Base-by-base conservation (phyloP, 805 yeast genomes). In the Wickerhamomyces subpelliculosus region DNA sequence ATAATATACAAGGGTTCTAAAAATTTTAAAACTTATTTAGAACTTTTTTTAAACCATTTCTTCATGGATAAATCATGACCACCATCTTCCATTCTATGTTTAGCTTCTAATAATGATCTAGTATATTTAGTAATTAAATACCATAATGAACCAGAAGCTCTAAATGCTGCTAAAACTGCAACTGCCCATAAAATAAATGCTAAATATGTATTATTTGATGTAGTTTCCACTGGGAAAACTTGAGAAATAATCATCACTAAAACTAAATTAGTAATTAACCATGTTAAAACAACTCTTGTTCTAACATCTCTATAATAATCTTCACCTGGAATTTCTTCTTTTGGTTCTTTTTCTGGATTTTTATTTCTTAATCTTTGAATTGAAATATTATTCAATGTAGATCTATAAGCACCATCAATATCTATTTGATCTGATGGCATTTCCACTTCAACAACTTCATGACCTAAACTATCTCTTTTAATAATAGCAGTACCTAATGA, bases 271-370 rank as follows among this genome's bases (percentile, higher is more conserved):
- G 84, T 68, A 34, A 89, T 69, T 71, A 93, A 74, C 98, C 98
- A 93, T n/a, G 78, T 64, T 52, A 93, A 73, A n/a, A 93, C 98
- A 37, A 93, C 96, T 48, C 93, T 74, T 1, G 98, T 86, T 65
- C 99, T 79, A 18, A 93, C 83, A 57, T 90, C 95, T 55, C 96
- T 78, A 56, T 93, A 95, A 58, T 93, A 90, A 58, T 93, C 98
- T 49, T 85, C 87, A 17, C 56, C 61, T 14, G 65, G 65, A 27
- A 67, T 62, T 7, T 62, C 61, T 8, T 53, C 57, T 25, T 65
- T 63, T 11, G 62, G 64, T n/a, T 30, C 27, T 35, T 60, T 60
- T 41, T 67, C 60, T 46, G 78, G 72, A 28, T 70, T 67, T 39
- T 70, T 67, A 33, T 75, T 80, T 9, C 77, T 73, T 41, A 72